A percentile compares a stretch with the other conserved stretches of the same genome.
These are phyloP conservation scores for Hirschfeldia incana DNA, from an alignment of 345 rosid genomes.

Conservation along the genomic window DNA sequence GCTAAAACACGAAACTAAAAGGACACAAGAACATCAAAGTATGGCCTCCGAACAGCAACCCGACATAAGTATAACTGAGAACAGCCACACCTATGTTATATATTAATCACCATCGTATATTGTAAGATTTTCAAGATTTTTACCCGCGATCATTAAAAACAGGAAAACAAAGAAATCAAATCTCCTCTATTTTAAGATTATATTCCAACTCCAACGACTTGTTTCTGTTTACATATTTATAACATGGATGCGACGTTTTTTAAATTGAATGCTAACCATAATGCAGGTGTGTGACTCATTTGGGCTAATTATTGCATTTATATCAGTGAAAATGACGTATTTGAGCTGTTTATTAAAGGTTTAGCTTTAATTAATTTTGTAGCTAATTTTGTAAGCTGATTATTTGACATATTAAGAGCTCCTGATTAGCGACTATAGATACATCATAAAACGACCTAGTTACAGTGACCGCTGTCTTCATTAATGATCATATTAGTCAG, in stretches of 20 bases:
- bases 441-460: not conserved
- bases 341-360: not conserved
- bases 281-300: slow-evolving; percentile 9
- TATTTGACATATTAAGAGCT: not conserved
- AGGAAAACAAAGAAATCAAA: not conserved
- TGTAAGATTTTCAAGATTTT: not conserved
- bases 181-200: not conserved
- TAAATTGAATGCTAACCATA: slow-evolving; percentile 7
- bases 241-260: slow-evolving; percentile 7
- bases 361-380: not conserved
- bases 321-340: slow-evolving; percentile 7
- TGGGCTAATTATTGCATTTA: slow-evolving; percentile 12
- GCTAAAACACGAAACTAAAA: not conserved
- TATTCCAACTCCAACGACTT: not conserved
- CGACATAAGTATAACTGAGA: not conserved
- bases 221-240: not conserved
- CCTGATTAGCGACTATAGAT: not conserved
- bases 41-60: slow-evolving; percentile 11
- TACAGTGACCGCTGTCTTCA: not conserved
- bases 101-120: not conserved
- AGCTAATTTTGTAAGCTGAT: not conserved
- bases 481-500: not conserved
- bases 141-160: not conserved
- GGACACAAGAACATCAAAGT: slow-evolving; percentile 19
- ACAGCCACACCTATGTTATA: not conserved